Percentiles rank a stretch among this genome's conserved stretches.
Conservation (phyloP, 2,329 filamentous ascomycete species). For the Passalora sequoiae region DNA sequence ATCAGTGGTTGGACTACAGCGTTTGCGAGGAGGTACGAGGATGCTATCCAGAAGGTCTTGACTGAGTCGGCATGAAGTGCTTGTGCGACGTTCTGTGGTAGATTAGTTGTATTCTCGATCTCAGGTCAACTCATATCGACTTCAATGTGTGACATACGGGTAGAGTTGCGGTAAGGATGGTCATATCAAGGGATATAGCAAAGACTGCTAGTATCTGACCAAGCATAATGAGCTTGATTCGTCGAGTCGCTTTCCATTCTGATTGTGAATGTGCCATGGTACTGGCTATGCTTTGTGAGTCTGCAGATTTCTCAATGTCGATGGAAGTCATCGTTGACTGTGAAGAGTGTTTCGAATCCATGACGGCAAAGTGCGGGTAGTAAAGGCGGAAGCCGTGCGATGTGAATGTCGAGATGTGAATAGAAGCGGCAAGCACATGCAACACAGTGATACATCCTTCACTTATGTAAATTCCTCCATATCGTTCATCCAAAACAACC, state of each 20-base stretch:
- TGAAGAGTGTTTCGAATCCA: conserved; percentile 6
- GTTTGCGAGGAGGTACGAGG: conserved; percentile 44
- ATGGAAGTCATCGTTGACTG: conserved; percentile 4
- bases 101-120: conserved; percentile 17
- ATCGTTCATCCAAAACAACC: too few species aligned
- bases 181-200: conserved; percentile 48
- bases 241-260: conserved; percentile 38
- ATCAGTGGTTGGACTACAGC: conserved; percentile 43
- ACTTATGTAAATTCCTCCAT: too few species aligned
- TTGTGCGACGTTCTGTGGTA: conserved; percentile 29
- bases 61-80: conserved; percentile 35
- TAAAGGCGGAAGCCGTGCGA: too few species aligned
- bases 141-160: conserved; percentile 32
- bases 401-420: too few species aligned
- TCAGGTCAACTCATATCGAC: background rate
- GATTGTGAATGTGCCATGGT: background rate
- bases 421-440: too few species aligned
- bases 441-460: too few species aligned
- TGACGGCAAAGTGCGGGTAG: too few species aligned
- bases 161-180: conserved; percentile 44
- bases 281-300: conserved; percentile 1
- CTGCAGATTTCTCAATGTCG: conserved; percentile 3
- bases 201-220: conserved; percentile 43
- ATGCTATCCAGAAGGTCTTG: conserved; percentile 47
- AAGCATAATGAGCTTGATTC: conserved; percentile 40